Evolutionary conservation across 148 eudicot genomes (phyloP), one percentile per base, ranked within the genome.

Genomic region (Rhododendron williamsianum): DNA sequence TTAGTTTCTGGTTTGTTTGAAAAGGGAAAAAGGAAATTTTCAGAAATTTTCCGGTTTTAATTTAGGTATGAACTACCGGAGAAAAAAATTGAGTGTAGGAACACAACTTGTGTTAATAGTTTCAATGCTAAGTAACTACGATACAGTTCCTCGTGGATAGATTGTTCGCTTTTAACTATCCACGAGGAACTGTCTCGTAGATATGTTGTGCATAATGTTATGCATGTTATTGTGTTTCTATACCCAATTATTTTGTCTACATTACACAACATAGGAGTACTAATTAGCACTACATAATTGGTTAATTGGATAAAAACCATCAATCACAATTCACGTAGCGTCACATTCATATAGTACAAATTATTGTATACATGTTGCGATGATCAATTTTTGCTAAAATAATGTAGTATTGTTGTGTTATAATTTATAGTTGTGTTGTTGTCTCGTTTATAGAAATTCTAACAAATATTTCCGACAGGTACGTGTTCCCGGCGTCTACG

Each of bases 401-500:
- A 56, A 41, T 4, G 43, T 7, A 21, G 21, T 58, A 58, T 54
- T 16, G 25, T 58, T 19, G 25, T 4, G 5, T 58, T 19, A 15
- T 19, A 58, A 15, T 19, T 49, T 10, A 11, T 10, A 49, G n/a
- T 19, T 19, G 65, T 52, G 18, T 3, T 19, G 65, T 4, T 19
- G 65, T 58, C 65, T 58, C 0, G 25, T 21, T 58, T 58, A 21
- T 6, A 58, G 25, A 58, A 6, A 58, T 58, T 19, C 25, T 65
- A 7, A 65, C 12, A 2, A 25, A 25, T 3, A 25, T 25, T 25
- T 25, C 10, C 25, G 9, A 9, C 73, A 67, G 73, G 73, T 95
- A 97, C 80, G 98, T 95, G 4, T 94, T 88, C n/a, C 94, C 94
- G 43, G 99, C 99, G 9, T 90, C 95, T 0, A 92, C 95, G 0